phyloP scores from a whole-genome alignment of 73 alveolate genomes.

The Stentor coeruleus region DNA sequence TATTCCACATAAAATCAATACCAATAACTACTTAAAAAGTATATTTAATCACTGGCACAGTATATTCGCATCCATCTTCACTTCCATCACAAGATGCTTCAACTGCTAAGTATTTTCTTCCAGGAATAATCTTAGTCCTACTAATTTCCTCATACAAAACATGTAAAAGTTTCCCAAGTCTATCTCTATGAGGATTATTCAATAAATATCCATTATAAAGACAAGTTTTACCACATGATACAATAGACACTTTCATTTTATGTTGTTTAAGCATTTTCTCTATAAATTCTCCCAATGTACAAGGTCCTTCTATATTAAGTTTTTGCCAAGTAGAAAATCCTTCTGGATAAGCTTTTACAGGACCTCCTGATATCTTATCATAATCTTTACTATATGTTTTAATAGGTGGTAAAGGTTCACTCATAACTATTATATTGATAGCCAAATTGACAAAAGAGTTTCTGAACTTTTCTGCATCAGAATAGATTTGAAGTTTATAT shows the following conservation, averaged over 20 bases:
- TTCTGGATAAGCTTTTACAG: conserved; percentile 91
- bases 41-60: conserved; percentile 2
- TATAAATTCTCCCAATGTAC: conserved; percentile 71
- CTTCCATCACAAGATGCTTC: conserved; percentile 64
- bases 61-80: conserved; percentile 28
- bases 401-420: conserved; percentile 79
- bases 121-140: conserved; percentile 45
- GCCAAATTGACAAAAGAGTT: conserved; percentile 59
- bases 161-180: conserved; percentile 51
- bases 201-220: conserved; percentile 64
- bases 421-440: conserved; percentile 68
- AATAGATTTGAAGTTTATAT: conserved; percentile 46
- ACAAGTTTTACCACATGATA: conserved; percentile 62
- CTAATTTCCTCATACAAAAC: conserved; percentile 53
- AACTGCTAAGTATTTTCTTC: conserved; percentile 53
- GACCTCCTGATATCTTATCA: conserved; percentile 68
- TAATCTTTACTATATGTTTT: conserved; percentile 73
- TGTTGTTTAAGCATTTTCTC: conserved; percentile 54
- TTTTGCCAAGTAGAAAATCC: conserved; percentile 91
- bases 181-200: conserved; percentile 43
- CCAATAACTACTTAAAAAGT: neutral
- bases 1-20: too few relatives aligned
- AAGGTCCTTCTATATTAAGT: conserved; percentile 62
- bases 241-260: conserved; percentile 59
- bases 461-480: conserved; percentile 35